Percentiles rank a stretch among this genome's conserved stretches.
Evolutionary conservation across 306 rosid species (phyloP).

Genomic region (Fragaria iinumae): DNA sequence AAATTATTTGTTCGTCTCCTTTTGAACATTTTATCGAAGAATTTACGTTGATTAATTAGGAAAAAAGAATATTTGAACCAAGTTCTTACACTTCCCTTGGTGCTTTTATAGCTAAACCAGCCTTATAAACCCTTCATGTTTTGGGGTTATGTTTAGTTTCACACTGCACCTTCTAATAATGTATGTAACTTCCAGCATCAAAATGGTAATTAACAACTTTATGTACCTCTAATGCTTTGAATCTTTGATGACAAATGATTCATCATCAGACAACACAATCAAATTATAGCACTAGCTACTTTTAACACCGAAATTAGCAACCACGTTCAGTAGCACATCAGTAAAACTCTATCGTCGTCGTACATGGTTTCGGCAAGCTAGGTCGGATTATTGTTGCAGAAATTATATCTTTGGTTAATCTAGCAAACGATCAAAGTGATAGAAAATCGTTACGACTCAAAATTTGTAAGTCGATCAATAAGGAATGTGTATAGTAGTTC

Average conservation of each 20-base stretch:
- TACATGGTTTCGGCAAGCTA: too few relatives aligned
- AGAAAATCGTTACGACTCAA: not conserved
- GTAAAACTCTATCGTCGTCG: too few relatives aligned
- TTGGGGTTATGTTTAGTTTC: not conserved
- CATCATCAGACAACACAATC: not conserved
- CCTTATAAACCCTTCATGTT: not conserved
- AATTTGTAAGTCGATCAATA: too few relatives aligned
- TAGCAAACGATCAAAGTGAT: not conserved
- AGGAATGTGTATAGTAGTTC: not conserved
- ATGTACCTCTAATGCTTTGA: not conserved
- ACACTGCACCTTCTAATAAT: not conserved
- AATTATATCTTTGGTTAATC: not conserved
- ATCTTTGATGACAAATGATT: not conserved
- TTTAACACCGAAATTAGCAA: not conserved
- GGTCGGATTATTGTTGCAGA: too few relatives aligned
- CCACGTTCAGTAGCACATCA: too few relatives aligned
- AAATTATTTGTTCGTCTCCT: not conserved
- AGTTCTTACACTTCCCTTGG: not conserved
- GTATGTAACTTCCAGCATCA: not conserved
- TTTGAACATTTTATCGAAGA: not conserved
- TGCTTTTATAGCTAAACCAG: not conserved
- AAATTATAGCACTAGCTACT: too few relatives aligned
- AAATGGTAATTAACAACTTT: not conserved
- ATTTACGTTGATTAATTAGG: not conserved
- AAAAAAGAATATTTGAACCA: not conserved